Evolutionary conservation across 108 stramenopile genomes (phyloP).

Genomic region (Pseudonitzschia delicatissima): DNA sequence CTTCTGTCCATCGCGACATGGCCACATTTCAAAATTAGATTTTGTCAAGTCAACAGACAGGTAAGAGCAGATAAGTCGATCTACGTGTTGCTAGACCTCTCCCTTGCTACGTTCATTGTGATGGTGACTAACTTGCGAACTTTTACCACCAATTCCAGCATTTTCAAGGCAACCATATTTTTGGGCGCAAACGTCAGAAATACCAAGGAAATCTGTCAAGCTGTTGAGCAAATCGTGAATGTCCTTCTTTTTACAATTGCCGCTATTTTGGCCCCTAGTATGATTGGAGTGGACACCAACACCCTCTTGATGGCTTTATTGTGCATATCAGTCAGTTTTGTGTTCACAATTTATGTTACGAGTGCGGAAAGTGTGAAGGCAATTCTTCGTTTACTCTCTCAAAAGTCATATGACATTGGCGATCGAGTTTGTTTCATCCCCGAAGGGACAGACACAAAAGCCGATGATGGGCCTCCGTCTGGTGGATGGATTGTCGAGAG

Average conservation of each 20-base stretch:
- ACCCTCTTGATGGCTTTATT: constrained; percentile 35
- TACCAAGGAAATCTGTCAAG: constrained; percentile 46
- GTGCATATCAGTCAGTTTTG: constrained; percentile 37
- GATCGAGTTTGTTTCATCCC: constrained; percentile 57
- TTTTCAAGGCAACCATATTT: constrained; percentile 64
- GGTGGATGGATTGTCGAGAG: constrained; percentile 65
- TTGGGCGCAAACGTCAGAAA: constrained; percentile 61
- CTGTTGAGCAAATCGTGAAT: constrained; percentile 63
- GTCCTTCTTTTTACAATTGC: constrained; percentile 41
- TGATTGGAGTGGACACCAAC: constrained; percentile 34
- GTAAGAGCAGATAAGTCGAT: background rate
- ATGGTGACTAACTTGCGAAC: constrained; percentile 1
- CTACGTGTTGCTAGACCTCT: background rate
- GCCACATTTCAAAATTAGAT: constrained; percentile 35
- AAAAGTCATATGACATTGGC: constrained; percentile 74
- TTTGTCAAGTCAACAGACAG: constrained; percentile 31
- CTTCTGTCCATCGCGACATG: constrained; percentile 59
- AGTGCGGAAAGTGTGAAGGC: constrained; percentile 66
- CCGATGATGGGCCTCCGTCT: background rate
- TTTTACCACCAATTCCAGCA: constrained; percentile 23
- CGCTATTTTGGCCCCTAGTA: constrained; percentile 30
- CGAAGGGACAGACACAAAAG: background rate
- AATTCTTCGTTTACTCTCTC: constrained; percentile 42
- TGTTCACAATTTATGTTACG: constrained; percentile 59
- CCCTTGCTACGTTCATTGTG: background rate